Evolutionary conservation across 805 yeast genomes (phyloP).

Genomic region (Suhomyces pyralidae): DNA sequence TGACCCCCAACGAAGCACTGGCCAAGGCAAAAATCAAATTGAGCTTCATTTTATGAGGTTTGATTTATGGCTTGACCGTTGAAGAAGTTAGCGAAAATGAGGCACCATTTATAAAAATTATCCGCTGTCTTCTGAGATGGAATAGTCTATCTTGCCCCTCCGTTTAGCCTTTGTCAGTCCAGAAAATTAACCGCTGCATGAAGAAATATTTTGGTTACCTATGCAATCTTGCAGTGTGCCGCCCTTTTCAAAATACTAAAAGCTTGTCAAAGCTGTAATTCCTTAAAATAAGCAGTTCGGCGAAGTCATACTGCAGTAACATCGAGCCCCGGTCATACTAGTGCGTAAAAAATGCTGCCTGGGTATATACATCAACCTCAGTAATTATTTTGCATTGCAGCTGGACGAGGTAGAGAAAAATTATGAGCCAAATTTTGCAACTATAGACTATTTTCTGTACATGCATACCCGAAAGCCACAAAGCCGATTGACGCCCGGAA

Average conservation of each 20-base stretch:
- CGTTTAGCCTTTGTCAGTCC: too few relatives aligned
- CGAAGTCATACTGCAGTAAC: background rate
- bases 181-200: background rate
- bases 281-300: background rate
- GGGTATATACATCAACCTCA: background rate
- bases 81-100: background rate
- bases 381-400: background rate
- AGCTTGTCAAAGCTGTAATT: background rate
- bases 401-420: background rate
- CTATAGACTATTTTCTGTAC: background rate
- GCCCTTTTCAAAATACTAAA: background rate
- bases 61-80: background rate
- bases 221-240: background rate
- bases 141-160: too few relatives aligned
- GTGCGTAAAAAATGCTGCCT: background rate
- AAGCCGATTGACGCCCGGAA: background rate
- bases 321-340: background rate
- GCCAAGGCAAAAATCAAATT: background rate
- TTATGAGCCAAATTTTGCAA: background rate
- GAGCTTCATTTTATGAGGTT: background rate
- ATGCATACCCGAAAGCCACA: background rate
- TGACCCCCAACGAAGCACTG: slow-evolving; percentile 1
- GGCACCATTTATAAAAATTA: background rate
- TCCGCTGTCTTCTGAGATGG: background rate
- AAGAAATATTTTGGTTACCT: background rate